These are phyloP conservation scores for Trifolium dubium DNA, from an alignment of 306 rosid species.

Conservation along the genomic window DNA sequence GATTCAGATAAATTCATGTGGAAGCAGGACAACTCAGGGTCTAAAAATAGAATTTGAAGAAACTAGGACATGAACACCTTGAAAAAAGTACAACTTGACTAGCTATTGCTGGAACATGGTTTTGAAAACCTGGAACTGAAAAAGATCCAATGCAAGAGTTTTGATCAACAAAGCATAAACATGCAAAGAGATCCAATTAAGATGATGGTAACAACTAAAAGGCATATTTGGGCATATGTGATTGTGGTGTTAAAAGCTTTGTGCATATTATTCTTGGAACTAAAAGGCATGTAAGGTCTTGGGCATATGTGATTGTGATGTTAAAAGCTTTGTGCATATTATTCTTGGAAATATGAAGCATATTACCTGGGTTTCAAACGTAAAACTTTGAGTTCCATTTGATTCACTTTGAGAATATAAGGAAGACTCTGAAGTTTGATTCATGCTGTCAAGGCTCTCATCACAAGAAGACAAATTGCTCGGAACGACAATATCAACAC, in stretches of 20 bases:
- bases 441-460: slow-evolving; percentile 45
- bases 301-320: neutral
- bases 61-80: neutral
- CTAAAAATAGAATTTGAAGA: slow-evolving; percentile 3
- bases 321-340: slow-evolving; percentile 22
- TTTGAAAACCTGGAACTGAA: neutral
- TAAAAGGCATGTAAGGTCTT: slow-evolving; percentile 6
- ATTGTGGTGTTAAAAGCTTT: slow-evolving; percentile 6
- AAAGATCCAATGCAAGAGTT: slow-evolving; percentile 4
- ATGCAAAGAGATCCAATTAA: neutral
- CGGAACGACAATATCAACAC: slow-evolving; percentile 66
- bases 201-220: slow-evolving; percentile 7
- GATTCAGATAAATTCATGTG: neutral
- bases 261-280: slow-evolving; percentile 14
- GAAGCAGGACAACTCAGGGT: neutral
- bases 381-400: slow-evolving; percentile 72
- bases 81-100: neutral
- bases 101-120: neutral
- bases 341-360: slow-evolving; percentile 28
- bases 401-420: slow-evolving; percentile 53
- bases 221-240: slow-evolving; percentile 4
- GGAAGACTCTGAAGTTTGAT: slow-evolving; percentile 52
- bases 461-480: slow-evolving; percentile 58
- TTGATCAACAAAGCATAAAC: slow-evolving; percentile 20
- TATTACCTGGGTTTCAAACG: slow-evolving; percentile 91